phyloP scores from a whole-genome alignment of 495 filamentous ascomycete species.

The Clavariopsis aquatica region DNA sequence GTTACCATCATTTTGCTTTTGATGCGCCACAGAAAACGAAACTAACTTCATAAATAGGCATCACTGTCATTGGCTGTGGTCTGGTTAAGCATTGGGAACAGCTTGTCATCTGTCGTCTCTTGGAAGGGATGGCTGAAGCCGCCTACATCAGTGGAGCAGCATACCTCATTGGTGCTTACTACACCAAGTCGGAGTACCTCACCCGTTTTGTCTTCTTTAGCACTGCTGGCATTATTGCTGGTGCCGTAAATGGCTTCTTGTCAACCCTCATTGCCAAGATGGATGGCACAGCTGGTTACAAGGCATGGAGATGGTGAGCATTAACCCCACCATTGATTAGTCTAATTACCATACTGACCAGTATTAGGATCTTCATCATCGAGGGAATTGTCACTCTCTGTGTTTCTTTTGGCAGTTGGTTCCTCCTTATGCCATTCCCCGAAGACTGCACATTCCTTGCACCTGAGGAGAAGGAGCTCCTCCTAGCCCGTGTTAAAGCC shows the following conservation, averaged over 20 bases:
- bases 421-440: conserved; percentile 64
- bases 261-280: conserved; percentile 68
- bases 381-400: conserved; percentile 60
- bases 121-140: conserved; percentile 32
- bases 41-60: neutral
- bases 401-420: conserved; percentile 59
- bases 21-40: neutral
- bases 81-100: conserved; percentile 27
- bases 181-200: conserved; percentile 33
- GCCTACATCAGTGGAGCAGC: conserved; percentile 33
- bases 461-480: conserved; percentile 38
- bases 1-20: neutral
- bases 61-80: conserved; percentile 34
- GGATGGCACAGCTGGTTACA: conserved; percentile 61
- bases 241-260: conserved; percentile 67
- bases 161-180: conserved; percentile 35
- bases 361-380: conserved; percentile 51
- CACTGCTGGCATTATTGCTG: conserved; percentile 63
- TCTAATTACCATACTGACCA: neutral
- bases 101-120: conserved; percentile 28
- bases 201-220: conserved; percentile 68
- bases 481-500: conserved; percentile 50
- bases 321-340: neutral
- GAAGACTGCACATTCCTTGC: conserved; percentile 59
- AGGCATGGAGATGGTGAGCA: conserved; percentile 67